Percentiles rank a stretch among this genome's conserved stretches.
These are phyloP conservation scores for Monilinia fructigena DNA, from an alignment of 2,329 filamentous ascomycete species.

Conservation along the genomic window DNA sequence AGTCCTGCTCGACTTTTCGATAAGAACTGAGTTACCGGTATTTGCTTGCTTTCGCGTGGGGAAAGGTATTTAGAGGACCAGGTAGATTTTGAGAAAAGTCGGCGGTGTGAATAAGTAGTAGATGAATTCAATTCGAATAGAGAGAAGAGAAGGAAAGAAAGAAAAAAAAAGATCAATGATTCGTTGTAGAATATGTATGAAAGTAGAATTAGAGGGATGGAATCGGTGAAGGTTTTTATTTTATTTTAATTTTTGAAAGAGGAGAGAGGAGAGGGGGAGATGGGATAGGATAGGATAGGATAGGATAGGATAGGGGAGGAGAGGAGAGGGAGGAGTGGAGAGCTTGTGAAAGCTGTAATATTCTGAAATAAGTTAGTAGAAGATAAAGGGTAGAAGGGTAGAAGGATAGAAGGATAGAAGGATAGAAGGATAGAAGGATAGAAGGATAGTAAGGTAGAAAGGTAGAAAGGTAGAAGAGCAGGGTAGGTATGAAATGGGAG, in stretches of 20 bases:
- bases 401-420: too few relatives aligned
- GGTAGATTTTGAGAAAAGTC: background rate
- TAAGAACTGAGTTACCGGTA: constrained; percentile 1
- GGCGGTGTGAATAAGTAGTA: background rate
- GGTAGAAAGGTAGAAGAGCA: too few relatives aligned
- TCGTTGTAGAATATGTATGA: background rate
- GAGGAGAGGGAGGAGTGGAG: background rate
- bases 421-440: too few relatives aligned
- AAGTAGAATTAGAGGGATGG: constrained; percentile 5
- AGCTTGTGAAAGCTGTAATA: too few relatives aligned
- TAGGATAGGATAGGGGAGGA: background rate
- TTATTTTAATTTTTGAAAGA: background rate
- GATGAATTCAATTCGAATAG: background rate
- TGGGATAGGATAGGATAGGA: background rate
- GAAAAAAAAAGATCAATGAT: background rate
- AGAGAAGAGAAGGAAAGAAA: background rate
- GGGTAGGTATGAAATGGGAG: too few relatives aligned
- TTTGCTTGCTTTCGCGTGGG: background rate
- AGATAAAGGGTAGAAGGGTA: too few relatives aligned
- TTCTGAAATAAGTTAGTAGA: too few relatives aligned
- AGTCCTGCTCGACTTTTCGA: constrained; percentile 16
- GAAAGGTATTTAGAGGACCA: background rate
- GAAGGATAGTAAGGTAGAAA: too few relatives aligned
- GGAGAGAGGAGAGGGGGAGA: background rate
- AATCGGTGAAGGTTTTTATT: constrained; percentile 12